Percentiles rank a stretch among this genome's conserved stretches.
Conservation (phyloP, 192 early-diverging fungal species). For the Hyaloraphidium curvatum region DNA sequence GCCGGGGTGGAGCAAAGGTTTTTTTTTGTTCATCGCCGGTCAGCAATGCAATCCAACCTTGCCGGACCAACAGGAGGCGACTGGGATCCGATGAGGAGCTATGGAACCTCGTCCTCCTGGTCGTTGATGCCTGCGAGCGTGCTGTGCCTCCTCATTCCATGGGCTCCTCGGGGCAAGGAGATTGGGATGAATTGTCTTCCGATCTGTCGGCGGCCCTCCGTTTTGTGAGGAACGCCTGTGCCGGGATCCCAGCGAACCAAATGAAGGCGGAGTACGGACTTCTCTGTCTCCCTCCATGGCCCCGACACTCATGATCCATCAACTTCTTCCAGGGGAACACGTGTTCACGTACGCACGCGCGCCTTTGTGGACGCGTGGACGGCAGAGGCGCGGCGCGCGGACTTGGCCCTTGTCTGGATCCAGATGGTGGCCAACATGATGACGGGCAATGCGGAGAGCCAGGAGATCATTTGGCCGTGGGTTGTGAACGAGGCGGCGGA, state of each 20-base stretch:
- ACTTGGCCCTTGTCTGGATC: too few relatives aligned
- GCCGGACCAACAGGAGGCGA: too few relatives aligned
- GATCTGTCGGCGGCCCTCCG: background rate
- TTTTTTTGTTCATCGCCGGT: too few relatives aligned
- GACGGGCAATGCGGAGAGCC: background rate
- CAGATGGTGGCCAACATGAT: background rate
- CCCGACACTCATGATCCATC: background rate
- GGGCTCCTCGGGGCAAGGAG: too few relatives aligned
- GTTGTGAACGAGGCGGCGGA: background rate
- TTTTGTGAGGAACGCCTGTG: background rate
- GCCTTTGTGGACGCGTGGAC: background rate
- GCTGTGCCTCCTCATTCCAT: too few relatives aligned
- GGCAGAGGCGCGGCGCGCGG: background rate
- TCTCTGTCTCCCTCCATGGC: background rate
- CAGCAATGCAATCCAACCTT: too few relatives aligned
- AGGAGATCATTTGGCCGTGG: background rate
- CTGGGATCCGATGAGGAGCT: too few relatives aligned
- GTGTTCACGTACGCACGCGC: background rate
- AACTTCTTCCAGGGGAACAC: background rate
- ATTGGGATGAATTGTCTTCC: too few relatives aligned
- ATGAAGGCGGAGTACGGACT: background rate
- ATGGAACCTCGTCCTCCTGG: background rate
- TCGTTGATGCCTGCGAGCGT: too few relatives aligned
- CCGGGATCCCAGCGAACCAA: background rate
- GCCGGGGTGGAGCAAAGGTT: too few relatives aligned